Evolutionary conservation across 179 eudicot genomes (phyloP).

Genomic region (Actinidia polygama): DNA sequence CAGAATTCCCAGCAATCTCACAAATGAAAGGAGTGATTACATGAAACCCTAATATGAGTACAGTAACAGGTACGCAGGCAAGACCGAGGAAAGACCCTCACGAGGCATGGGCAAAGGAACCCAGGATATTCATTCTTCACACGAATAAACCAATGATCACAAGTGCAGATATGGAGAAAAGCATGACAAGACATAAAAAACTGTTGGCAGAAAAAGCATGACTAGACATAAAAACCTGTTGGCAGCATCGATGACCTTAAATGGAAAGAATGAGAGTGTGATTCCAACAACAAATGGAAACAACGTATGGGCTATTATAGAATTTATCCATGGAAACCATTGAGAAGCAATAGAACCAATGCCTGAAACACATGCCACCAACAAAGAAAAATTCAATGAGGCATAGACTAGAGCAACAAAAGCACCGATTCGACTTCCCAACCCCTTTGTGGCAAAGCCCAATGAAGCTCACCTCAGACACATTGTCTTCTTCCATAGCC

Average conservation of each 20-base stretch:
- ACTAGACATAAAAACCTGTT: slow-evolving; percentile 57
- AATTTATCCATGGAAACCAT: slow-evolving; percentile 51
- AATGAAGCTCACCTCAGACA: slow-evolving; percentile 69
- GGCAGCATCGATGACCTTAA: slow-evolving; percentile 48
- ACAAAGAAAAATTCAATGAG: slow-evolving; percentile 64
- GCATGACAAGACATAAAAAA: too few species aligned
- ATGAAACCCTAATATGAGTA: slow-evolving; percentile 79
- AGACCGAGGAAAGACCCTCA: slow-evolving; percentile 54
- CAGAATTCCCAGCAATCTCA: slow-evolving; percentile 55
- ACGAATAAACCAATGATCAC: slow-evolving; percentile 56
- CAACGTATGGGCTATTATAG: slow-evolving; percentile 39
- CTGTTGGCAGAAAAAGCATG: too few species aligned
- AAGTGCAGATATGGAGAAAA: slow-evolving; percentile 57
- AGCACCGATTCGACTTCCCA: slow-evolving; percentile 56
- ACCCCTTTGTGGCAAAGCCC: slow-evolving; percentile 59
- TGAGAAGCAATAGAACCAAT: slow-evolving; percentile 58
- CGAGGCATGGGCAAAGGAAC: slow-evolving; percentile 49
- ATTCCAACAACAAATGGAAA: slow-evolving; percentile 54
- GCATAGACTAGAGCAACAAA: slow-evolving; percentile 65
- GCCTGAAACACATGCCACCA: slow-evolving; percentile 78
- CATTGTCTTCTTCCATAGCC: slow-evolving; percentile 59
- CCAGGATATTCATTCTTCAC: slow-evolving; percentile 46
- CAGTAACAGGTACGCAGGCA: slow-evolving; percentile 79
- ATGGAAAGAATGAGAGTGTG: slow-evolving; percentile 51
- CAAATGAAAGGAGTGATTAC: slow-evolving; percentile 77